Conservation (phyloP, 2,329 filamentous ascomycete genomes). For the Stachybotrys chlorohalonatus region DNA sequence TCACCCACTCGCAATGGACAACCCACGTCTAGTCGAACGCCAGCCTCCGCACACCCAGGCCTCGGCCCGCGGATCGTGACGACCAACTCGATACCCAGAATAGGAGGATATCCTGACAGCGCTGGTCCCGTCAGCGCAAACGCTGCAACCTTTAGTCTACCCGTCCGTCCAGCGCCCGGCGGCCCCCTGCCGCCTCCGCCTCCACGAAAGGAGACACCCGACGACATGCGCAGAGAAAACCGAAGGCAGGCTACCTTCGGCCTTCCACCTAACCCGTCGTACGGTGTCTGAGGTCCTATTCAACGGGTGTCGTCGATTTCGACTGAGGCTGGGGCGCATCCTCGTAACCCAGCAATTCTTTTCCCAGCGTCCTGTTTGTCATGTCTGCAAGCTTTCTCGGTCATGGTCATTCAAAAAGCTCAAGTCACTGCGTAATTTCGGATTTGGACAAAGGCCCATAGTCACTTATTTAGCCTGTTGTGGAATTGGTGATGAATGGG, state of each 20-base stretch:
- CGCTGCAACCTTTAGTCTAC: slow-evolving; percentile 49
- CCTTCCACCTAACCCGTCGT: slow-evolving; percentile 32
- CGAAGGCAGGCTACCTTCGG: slow-evolving; percentile 47
- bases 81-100: slow-evolving; percentile 44
- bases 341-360: background rate
- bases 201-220: slow-evolving; percentile 45
- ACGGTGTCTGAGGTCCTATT: slow-evolving; percentile 13
- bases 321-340: too few species aligned
- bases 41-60: slow-evolving; percentile 35
- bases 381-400: background rate
- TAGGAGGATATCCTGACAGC: slow-evolving; percentile 26
- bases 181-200: slow-evolving; percentile 53
- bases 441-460: background rate
- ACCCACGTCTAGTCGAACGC: slow-evolving; percentile 31
- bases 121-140: slow-evolving; percentile 32
- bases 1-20: slow-evolving; percentile 43
- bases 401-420: background rate
- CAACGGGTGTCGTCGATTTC: too few species aligned
- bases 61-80: slow-evolving; percentile 42
- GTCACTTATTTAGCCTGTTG: background rate
- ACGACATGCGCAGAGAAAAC: slow-evolving; percentile 42
- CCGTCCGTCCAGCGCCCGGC: slow-evolving; percentile 51
- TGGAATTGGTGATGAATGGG: background rate
- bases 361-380: background rate
- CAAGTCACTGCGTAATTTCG: background rate